Evolutionary conservation across 805 yeast genomes (phyloP).

Genomic region (Lachancea lanzarotensis): DNA sequence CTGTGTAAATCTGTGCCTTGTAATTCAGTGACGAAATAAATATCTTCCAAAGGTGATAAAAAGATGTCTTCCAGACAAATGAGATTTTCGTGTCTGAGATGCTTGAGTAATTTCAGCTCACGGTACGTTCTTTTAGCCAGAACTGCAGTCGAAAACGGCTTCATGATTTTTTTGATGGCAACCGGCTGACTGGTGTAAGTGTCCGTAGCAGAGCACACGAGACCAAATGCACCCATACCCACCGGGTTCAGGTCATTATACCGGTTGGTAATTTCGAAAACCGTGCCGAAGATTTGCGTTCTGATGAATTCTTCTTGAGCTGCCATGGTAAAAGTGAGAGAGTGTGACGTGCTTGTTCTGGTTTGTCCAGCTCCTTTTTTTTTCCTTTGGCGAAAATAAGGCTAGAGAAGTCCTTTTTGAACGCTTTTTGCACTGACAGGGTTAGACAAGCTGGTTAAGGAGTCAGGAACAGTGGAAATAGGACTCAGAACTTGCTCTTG

Average conservation of each 20-base stretch:
- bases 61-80: constrained; percentile 91
- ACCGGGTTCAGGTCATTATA: constrained; percentile 93
- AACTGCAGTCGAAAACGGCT: constrained; percentile 91
- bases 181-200: constrained; percentile 85
- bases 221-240: constrained; percentile 99
- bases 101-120: constrained; percentile 88
- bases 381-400: background rate
- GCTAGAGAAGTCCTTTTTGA: background rate
- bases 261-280: constrained; percentile 84
- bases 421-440: background rate
- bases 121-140: constrained; percentile 95
- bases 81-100: constrained; percentile 88
- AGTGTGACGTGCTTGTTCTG: too few relatives aligned
- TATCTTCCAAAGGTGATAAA: constrained; percentile 90
- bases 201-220: constrained; percentile 94
- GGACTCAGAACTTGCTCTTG: too few relatives aligned
- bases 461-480: background rate
- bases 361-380: too few relatives aligned
- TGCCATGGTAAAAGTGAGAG: constrained; percentile 16
- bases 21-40: constrained; percentile 90
- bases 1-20: constrained; percentile 96
- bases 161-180: constrained; percentile 96
- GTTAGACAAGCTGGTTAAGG: background rate
- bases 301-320: constrained; percentile 43
- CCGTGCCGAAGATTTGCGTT: constrained; percentile 92